A percentile compares a stretch with the other conserved stretches of the same genome.
phyloP scores from a whole-genome alignment of 768 basidiomycete species.

The Inosperma sp. region DNA sequence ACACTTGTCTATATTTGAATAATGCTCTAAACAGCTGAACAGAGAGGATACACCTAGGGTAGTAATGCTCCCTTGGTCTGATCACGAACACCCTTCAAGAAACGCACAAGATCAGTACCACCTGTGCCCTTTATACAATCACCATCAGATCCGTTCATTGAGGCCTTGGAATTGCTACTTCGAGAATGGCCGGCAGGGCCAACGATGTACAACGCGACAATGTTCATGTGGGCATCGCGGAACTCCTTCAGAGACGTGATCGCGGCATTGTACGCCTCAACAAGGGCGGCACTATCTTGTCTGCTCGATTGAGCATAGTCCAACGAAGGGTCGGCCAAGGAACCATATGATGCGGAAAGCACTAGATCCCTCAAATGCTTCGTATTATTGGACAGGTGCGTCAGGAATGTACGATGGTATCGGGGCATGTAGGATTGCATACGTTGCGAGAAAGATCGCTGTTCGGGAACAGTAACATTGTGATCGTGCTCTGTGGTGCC shows the following conservation, averaged over 20 bases:
- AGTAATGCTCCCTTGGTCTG: conserved; percentile 59
- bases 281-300: conserved; percentile 31
- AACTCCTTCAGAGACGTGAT: conserved; percentile 67
- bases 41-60: no score
- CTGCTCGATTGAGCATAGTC: background rate
- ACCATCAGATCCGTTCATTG: no score
- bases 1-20: no score
- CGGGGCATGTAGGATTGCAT: conserved; percentile 87
- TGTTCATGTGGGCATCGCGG: conserved; percentile 74
- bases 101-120: conserved; percentile 72
- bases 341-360: conserved; percentile 10
- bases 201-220: conserved; percentile 75
- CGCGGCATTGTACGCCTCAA: conserved; percentile 63
- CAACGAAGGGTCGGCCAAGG: background rate
- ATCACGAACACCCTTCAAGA: conserved; percentile 71
- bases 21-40: no score
- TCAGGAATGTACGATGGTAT: conserved; percentile 72
- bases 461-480: no score
- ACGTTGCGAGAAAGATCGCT: conserved; percentile 52
- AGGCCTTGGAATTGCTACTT: no score
- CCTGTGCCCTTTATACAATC: conserved; percentile 66
- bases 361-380: conserved; percentile 63
- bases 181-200: conserved; percentile 69
- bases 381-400: conserved; percentile 57
- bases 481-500: background rate